These are phyloP conservation scores for Hymenoscyphus occultus DNA, from an alignment of 2,329 filamentous ascomycete species.

Conservation along the genomic window DNA sequence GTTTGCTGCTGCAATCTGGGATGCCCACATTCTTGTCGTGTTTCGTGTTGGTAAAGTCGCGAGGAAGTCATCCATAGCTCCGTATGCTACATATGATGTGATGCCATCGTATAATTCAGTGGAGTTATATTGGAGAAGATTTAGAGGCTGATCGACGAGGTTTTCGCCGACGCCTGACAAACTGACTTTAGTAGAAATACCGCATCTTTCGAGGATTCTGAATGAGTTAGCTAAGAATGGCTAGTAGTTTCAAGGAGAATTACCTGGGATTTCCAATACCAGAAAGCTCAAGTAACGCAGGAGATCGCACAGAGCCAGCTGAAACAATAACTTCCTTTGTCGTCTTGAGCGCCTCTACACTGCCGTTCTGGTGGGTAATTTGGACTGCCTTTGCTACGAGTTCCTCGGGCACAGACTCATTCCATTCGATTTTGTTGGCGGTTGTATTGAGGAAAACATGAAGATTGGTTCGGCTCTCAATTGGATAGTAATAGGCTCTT, in stretches of 20 bases:
- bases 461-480: slow-evolving; percentile 20
- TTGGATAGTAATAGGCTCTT: slow-evolving; percentile 25
- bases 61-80: slow-evolving; percentile 24
- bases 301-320: slow-evolving; percentile 32
- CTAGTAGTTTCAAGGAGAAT: not conserved
- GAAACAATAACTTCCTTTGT: slow-evolving; percentile 35
- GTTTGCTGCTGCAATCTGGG: slow-evolving; percentile 21
- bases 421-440: slow-evolving; percentile 20
- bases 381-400: slow-evolving; percentile 40
- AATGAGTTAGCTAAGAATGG: not conserved
- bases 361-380: slow-evolving; percentile 17
- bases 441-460: slow-evolving; percentile 22
- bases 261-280: slow-evolving; percentile 33
- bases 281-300: slow-evolving; percentile 38
- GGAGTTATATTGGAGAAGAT: slow-evolving; percentile 18
- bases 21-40: slow-evolving; percentile 4
- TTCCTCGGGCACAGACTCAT: not conserved
- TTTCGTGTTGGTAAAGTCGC: slow-evolving; percentile 10
- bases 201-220: slow-evolving; percentile 19
- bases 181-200: slow-evolving; percentile 15
- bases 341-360: slow-evolving; percentile 25
- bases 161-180: slow-evolving; percentile 31
- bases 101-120: slow-evolving; percentile 25
- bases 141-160: slow-evolving; percentile 30
- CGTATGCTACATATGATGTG: slow-evolving; percentile 18